phyloP scores from a whole-genome alignment of 495 filamentous ascomycete species.

The Cercophora sp. region DNA sequence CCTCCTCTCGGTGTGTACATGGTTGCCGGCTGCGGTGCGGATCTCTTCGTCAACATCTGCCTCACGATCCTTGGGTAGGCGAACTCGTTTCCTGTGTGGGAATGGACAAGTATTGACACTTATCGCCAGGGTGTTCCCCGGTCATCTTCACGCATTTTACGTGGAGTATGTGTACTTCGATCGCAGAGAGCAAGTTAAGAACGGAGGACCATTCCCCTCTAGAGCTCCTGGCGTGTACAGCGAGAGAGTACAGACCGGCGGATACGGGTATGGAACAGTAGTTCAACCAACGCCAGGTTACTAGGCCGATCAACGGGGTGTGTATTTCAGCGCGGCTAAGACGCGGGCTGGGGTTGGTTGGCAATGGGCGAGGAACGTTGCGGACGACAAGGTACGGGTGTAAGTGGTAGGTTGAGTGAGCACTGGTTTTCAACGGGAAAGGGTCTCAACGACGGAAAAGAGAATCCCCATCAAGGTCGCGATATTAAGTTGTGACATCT shows the following conservation, averaged over 20 bases:
- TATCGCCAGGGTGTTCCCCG: slow-evolving; percentile 70
- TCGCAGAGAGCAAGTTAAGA: slow-evolving; percentile 53
- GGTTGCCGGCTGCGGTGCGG: slow-evolving; percentile 59
- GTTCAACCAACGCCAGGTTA: slow-evolving; percentile 30
- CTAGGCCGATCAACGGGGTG: no score
- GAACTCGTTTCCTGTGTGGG: no score
- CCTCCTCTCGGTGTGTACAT: slow-evolving; percentile 40
- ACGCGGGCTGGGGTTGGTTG: no score
- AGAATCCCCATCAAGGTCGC: no score
- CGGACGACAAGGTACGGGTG: no score
- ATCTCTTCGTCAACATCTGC: slow-evolving; percentile 85
- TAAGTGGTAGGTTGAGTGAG: no score
- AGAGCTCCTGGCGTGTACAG: slow-evolving; percentile 76
- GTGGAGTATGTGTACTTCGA: slow-evolving; percentile 83
- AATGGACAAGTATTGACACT: no score
- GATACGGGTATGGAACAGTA: slow-evolving; percentile 55
- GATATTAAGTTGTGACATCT: no score
- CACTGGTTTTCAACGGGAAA: no score
- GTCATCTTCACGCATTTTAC: slow-evolving; percentile 89
- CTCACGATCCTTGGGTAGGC: slow-evolving; percentile 60
- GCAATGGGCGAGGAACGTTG: no score
- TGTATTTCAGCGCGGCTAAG: no score
- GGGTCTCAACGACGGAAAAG: no score
- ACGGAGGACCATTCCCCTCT: slow-evolving; percentile 42
- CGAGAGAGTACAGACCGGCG: slow-evolving; percentile 70